Percentiles rank a stretch among this genome's conserved stretches.
These are phyloP conservation scores for Pyrenochaeta sp. DNA, from an alignment of 2,329 filamentous ascomycete genomes.

Conservation along the genomic window DNA sequence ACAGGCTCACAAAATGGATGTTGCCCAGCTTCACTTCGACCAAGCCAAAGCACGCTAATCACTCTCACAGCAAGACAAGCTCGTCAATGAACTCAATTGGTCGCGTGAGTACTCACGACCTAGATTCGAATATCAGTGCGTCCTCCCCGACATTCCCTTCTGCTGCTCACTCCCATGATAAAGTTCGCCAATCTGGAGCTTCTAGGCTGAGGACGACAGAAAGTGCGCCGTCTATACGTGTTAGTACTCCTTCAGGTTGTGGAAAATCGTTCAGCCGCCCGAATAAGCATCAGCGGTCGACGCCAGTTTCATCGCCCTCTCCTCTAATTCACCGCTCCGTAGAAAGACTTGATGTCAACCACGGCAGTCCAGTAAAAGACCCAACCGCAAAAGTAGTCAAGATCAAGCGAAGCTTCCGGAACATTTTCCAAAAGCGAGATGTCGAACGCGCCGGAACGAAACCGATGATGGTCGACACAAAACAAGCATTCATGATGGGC, in stretches of 20 bases:
- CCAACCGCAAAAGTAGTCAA: conserved; percentile 17
- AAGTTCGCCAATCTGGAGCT: background rate
- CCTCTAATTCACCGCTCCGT: background rate
- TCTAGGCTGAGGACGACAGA: conserved; percentile 1
- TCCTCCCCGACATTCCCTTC: background rate
- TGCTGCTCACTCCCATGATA: background rate
- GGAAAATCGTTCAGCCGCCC: background rate
- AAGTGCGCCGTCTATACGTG: background rate
- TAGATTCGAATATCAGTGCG: background rate
- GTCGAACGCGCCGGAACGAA: conserved; percentile 4
- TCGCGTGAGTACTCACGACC: background rate
- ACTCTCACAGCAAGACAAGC: background rate
- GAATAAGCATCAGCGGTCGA: background rate
- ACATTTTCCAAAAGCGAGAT: conserved; percentile 31
- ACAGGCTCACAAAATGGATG: background rate
- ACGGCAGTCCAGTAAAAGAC: background rate
- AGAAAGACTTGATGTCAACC: background rate
- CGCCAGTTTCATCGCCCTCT: background rate
- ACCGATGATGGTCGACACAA: conserved; percentile 9
- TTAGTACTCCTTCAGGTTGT: background rate
- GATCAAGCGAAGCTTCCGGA: conserved; percentile 33
- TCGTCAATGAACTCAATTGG: background rate
- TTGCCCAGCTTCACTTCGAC: background rate
- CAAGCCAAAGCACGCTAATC: conserved; percentile 1
- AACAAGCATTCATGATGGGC: conserved; percentile 23